Evolutionary conservation across 1,284 basidiomycete genomes (phyloP).

Genomic region (Schizophyllum commune): DNA sequence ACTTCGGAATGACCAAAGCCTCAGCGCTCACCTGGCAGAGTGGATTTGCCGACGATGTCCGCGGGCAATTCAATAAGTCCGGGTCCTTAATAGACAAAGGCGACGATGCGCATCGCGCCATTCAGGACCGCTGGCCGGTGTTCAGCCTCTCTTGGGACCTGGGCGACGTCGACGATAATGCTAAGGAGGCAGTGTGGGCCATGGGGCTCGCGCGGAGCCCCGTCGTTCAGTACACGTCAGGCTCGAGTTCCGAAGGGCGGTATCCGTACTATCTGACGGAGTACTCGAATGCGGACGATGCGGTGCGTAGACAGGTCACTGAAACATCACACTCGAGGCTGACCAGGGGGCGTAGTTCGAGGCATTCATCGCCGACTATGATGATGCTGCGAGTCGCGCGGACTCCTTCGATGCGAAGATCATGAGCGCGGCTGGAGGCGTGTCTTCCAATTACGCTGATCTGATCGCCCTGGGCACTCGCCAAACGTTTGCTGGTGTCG

Average conservation of each 20-base stretch:
- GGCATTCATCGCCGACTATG: constrained; percentile 31
- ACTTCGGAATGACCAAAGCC: constrained; percentile 23
- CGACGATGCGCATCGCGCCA: constrained; percentile 24
- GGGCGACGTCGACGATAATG: constrained; percentile 20
- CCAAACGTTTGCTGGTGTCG: constrained; percentile 32
- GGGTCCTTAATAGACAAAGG: constrained; percentile 24
- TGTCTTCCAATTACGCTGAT: constrained; percentile 28
- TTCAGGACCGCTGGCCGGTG: constrained; percentile 16
- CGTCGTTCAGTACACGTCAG: constrained; percentile 46
- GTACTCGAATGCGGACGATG: constrained; percentile 16
- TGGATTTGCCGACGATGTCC: constrained; percentile 20
- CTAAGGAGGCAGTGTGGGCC: constrained; percentile 38
- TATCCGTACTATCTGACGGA: constrained; percentile 25
- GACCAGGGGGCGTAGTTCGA: constrained; percentile 21
- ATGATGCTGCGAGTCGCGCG: constrained; percentile 21
- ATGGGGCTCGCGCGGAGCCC: constrained; percentile 56
- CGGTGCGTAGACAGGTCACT: constrained; percentile 9
- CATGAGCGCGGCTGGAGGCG: constrained; percentile 15
- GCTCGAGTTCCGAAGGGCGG: constrained; percentile 31
- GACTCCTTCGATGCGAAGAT: constrained; percentile 29
- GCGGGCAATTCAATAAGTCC: constrained; percentile 21
- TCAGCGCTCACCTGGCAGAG: constrained; percentile 25
- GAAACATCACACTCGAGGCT: neutral
- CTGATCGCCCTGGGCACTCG: constrained; percentile 30
- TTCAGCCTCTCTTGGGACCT: neutral